Evolutionary conservation across 345 rosid species (phyloP).

Genomic region (Populus tremula): DNA sequence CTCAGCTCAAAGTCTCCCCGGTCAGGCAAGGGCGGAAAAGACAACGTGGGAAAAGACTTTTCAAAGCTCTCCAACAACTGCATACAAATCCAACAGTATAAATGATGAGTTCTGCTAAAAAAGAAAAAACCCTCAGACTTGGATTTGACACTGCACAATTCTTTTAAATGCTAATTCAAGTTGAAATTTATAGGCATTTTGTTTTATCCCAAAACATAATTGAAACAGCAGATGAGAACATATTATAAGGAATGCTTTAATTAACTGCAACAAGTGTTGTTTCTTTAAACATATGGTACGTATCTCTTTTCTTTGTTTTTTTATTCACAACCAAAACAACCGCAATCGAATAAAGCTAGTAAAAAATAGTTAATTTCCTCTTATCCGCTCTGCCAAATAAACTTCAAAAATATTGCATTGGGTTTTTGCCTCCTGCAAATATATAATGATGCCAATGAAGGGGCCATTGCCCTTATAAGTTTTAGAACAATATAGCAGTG

Average conservation of each 20-base stretch:
- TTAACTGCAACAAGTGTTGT: not conserved
- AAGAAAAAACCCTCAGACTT: not conserved
- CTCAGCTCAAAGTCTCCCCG: conserved; percentile 82
- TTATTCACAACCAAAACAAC: not conserved
- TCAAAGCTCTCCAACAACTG: conserved; percentile 92
- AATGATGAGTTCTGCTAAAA: no score
- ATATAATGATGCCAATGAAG: not conserved
- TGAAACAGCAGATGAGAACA: not conserved
- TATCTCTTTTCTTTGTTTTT: not conserved
- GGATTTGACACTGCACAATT: not conserved
- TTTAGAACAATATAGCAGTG: not conserved
- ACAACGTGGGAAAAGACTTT: conserved; percentile 63
- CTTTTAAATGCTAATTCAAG: not conserved
- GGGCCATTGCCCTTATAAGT: not conserved
- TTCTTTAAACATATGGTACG: not conserved
- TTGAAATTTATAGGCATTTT: not conserved
- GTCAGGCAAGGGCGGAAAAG: conserved; percentile 80
- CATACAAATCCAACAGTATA: not conserved
- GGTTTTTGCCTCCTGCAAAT: not conserved
- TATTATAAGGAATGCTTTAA: not conserved
- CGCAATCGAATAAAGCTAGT: not conserved
- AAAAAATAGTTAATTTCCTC: not conserved
- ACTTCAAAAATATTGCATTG: not conserved
- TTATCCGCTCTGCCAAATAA: not conserved
- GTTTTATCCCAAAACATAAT: not conserved